Conservation (phyloP, 371 early-diverging fungal genomes). For the Nematocida sp. region DNA sequence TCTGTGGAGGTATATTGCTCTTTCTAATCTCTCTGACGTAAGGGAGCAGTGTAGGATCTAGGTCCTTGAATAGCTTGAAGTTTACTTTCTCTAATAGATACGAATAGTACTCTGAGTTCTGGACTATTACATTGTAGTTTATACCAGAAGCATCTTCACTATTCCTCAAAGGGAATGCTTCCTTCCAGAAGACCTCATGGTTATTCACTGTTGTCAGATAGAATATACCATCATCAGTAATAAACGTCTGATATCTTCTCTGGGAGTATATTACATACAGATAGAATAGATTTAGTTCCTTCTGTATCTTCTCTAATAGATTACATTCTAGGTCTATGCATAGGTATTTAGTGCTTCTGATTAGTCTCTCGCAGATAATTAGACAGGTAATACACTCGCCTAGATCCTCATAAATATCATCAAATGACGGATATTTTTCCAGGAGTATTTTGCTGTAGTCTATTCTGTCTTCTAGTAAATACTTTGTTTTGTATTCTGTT, state of each 20-base stretch:
- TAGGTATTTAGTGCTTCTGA: neutral
- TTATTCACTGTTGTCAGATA: slow-evolving; percentile 6
- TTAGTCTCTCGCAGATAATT: slow-evolving; percentile 31
- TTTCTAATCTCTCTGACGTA: slow-evolving; percentile 1
- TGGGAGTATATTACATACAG: slow-evolving; percentile 2
- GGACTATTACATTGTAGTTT: slow-evolving; percentile 22
- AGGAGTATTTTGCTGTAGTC: slow-evolving; percentile 39
- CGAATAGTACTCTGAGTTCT: slow-evolving; percentile 28
- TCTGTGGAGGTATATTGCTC: neutral
- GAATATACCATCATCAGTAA: slow-evolving; percentile 8
- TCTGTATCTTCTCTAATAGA: slow-evolving; percentile 2
- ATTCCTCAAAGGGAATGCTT: slow-evolving; percentile 20
- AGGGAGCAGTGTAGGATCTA: neutral
- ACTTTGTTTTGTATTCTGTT: neutral
- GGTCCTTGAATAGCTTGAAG: slow-evolving; percentile 33
- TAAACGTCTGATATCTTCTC: neutral
- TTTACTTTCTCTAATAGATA: slow-evolving; percentile 45
- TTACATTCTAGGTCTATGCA: slow-evolving; percentile 9
- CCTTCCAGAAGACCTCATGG: slow-evolving; percentile 44
- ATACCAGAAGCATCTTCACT: slow-evolving; percentile 34
- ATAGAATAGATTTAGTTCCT: slow-evolving; percentile 40
- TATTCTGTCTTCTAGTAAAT: slow-evolving; percentile 31
- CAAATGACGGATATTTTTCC: slow-evolving; percentile 47
- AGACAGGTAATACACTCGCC: slow-evolving; percentile 29
- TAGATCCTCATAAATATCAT: slow-evolving; percentile 42